Percentiles rank a stretch among this genome's conserved stretches.
phyloP scores from a whole-genome alignment of 2,329 filamentous ascomycete genomes.

The Trichoderma guizhouense region DNA sequence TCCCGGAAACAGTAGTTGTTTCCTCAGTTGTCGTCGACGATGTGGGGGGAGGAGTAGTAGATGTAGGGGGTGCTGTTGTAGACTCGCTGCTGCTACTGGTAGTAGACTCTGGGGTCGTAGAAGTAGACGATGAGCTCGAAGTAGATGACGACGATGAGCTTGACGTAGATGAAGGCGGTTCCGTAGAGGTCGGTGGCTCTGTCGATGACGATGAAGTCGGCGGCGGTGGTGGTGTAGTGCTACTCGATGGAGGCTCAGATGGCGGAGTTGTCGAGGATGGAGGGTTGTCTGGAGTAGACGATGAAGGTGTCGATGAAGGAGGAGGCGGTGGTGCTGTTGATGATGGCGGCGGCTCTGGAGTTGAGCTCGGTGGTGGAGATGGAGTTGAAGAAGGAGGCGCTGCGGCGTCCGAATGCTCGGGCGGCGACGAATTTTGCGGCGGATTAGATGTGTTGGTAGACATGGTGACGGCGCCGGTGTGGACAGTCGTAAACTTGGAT shows the following conservation, averaged over 20 bases:
- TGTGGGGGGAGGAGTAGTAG: not conserved
- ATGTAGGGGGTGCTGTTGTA: not conserved
- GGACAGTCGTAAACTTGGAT: slow-evolving; percentile 18
- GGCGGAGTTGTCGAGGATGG: not conserved
- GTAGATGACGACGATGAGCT: slow-evolving; percentile 16
- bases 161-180: slow-evolving; percentile 11
- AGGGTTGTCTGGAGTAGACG: not conserved
- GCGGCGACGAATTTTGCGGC: not conserved
- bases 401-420: slow-evolving; percentile 22
- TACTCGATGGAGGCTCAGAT: not conserved
- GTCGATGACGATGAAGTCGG: slow-evolving; percentile 9
- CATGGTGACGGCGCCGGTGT: slow-evolving; percentile 31
- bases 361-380: not conserved
- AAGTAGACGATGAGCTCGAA: not conserved
- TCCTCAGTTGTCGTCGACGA: slow-evolving; percentile 2
- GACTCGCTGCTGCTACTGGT: not conserved
- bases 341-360: slow-evolving; percentile 19
- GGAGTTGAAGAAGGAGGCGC: slow-evolving; percentile 21
- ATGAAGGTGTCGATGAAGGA: not conserved
- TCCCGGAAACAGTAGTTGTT: not conserved
- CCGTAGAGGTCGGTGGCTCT: slow-evolving; percentile 13
- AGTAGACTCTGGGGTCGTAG: slow-evolving; percentile 7
- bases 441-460: slow-evolving; percentile 25
- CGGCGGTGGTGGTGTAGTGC: not conserved
- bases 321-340: not conserved